phyloP scores from a whole-genome alignment of 495 filamentous ascomycete species.

The Hypoxylon intermedium region DNA sequence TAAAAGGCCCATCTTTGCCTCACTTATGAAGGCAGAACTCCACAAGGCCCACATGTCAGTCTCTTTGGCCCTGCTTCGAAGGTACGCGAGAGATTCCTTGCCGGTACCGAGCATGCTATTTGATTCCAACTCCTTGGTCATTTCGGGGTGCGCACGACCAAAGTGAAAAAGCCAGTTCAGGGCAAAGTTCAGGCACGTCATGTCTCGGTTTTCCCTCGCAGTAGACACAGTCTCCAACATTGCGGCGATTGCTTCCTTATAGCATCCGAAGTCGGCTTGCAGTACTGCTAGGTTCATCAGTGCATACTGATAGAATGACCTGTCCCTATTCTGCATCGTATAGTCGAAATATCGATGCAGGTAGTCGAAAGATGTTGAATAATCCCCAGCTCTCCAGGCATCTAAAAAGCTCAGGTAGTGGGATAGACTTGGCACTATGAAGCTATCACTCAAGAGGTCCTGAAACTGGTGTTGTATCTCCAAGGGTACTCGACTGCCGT shows the following conservation, averaged over 20 bases:
- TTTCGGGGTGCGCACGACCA: conserved; percentile 78
- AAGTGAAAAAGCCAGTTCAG: conserved; percentile 99
- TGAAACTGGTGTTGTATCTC: conserved; percentile 70
- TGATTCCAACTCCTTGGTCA: conserved; percentile 73
- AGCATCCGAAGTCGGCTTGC: conserved; percentile 94
- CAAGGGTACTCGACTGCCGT: conserved; percentile 73
- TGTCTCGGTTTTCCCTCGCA: conserved; percentile 89
- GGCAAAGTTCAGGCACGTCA: conserved; percentile 90
- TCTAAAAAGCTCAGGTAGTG: conserved; percentile 90
- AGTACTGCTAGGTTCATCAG: conserved; percentile 92
- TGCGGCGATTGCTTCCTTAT: conserved; percentile 85
- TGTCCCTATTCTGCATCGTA: conserved; percentile 86
- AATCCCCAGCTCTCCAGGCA: conserved; percentile 90
- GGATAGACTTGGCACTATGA: conserved; percentile 71
- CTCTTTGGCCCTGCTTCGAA: conserved; percentile 89
- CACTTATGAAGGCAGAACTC: conserved; percentile 83
- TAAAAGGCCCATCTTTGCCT: conserved; percentile 77
- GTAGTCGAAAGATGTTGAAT: conserved; percentile 85
- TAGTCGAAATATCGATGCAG: conserved; percentile 98
- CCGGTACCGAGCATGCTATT: conserved; percentile 78
- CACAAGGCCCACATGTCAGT: conserved; percentile 85
- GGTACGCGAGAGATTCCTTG: conserved; percentile 79
- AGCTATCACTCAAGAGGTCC: conserved; percentile 68
- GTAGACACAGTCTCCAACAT: conserved; percentile 93
- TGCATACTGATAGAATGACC: conserved; percentile 92